Base-by-base conservation (phyloP, 2,329 filamentous ascomycete genomes). In the Fusarium sororula region DNA sequence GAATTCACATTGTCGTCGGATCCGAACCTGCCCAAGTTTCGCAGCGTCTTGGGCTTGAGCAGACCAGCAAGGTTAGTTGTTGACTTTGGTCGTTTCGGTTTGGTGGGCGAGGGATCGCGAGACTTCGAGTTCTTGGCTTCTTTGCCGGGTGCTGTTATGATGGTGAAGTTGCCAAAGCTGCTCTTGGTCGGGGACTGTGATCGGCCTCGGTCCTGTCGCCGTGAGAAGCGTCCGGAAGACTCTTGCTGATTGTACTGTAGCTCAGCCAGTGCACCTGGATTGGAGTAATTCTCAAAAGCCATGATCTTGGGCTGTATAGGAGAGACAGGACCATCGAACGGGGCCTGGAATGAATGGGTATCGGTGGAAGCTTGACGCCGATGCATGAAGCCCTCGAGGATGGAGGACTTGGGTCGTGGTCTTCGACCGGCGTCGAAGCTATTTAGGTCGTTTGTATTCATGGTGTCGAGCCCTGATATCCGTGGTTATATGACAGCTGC, bases 61-160 rank as follows among this genome's bases (percentile, higher is more conserved):
- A 98, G 88, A 9, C 88, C 90, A 2, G 90, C 90, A n/a, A 98
- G 87, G 80, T 95, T 97, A 38, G 93, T 93, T 7, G 93, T 89
- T 1, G 95, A 97, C 82, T 96, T 97, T 42, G 89, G 89, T 85
- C 96, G 97, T 79, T 92, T 92, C 32, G 90, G 90, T 79, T 92
- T 93, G 66, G 86, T 87, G 17, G 88, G 87, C 45, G 88, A 88
- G 30, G 83, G 75, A 58, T 88, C 87, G 68, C 82, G 81, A 42
- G 82, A 82, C 74, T 85, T 85, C 64, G 83, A 82, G 30, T 78
- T 74, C 58, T 82, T 85, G 67, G 79, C 72, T 47, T 86, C 85
- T 71, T 81, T 85, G 45, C 76, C 75, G 30, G 79, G 76, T 28
- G 83, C 78, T 6, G 84, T 82, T 74, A 86, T 87, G 64, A 89